phyloP scores from a whole-genome alignment of 257 asterid species.

The Solanum virginianum region DNA sequence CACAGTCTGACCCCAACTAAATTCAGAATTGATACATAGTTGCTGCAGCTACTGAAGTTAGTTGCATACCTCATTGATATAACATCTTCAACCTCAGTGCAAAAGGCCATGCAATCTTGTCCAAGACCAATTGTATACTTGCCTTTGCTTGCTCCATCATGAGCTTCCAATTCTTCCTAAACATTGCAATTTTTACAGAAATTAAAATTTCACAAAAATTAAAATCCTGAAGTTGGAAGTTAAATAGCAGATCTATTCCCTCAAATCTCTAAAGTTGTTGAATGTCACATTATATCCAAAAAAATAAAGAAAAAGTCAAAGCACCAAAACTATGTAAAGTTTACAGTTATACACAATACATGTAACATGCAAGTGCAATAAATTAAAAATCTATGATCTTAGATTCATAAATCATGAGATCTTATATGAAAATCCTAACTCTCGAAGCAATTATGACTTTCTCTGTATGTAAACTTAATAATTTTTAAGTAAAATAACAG shows the following conservation, averaged over 20 bases:
- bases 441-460: neutral
- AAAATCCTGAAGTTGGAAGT: neutral
- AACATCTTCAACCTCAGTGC: conserved; percentile 96
- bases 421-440: neutral
- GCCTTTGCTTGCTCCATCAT: conserved; percentile 99
- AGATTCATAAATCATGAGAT: neutral
- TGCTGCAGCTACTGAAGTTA: neutral
- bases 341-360: neutral
- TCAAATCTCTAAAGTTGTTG: neutral
- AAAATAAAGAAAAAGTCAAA: neutral
- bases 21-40: neutral
- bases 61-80: conserved; percentile 80
- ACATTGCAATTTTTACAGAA: neutral
- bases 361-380: neutral
- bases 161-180: conserved; percentile 88
- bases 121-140: conserved; percentile 99
- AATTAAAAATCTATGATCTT: neutral
- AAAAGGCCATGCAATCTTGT: conserved; percentile 98
- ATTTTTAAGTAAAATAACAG: neutral
- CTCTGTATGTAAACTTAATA: neutral
- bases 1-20: neutral
- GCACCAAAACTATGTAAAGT: neutral
- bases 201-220: neutral
- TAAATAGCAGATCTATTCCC: neutral
- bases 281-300: neutral